Evolutionary conservation across 2,329 filamentous ascomycete genomes (phyloP).

Genomic region (Sphaceloma murrayae): DNA sequence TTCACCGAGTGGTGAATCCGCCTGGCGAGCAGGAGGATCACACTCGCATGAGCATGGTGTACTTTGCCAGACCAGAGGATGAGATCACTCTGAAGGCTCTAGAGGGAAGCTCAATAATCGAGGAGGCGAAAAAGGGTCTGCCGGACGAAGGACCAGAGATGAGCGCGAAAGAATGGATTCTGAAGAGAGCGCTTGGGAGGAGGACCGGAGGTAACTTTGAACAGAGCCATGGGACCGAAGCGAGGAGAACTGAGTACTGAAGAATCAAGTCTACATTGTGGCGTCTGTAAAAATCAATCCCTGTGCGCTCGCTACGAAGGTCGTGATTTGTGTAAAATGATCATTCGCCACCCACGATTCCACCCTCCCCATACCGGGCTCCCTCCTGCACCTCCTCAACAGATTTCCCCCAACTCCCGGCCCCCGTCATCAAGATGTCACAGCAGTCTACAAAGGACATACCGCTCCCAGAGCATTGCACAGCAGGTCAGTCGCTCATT

Average conservation of each 20-base stretch:
- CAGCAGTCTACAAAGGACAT: not conserved
- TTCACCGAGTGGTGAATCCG: constrained; percentile 21
- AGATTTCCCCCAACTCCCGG: not conserved
- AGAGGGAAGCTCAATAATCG: constrained; percentile 26
- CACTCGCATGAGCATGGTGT: constrained; percentile 19
- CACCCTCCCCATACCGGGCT: too few species aligned
- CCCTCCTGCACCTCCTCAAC: too few species aligned
- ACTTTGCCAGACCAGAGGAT: constrained; percentile 20
- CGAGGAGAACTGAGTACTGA: constrained; percentile 11
- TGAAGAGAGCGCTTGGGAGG: constrained; percentile 32
- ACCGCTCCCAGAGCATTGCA: constrained; percentile 42
- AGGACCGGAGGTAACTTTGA: constrained; percentile 14
- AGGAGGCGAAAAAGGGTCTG: constrained; percentile 19
- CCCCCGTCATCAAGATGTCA: not conserved
- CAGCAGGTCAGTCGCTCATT: constrained; percentile 40
- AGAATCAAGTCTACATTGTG: not conserved
- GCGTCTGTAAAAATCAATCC: too few species aligned
- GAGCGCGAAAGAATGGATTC: constrained; percentile 35
- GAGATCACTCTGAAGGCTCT: constrained; percentile 24
- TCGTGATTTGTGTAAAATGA: too few species aligned
- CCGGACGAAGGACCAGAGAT: constrained; percentile 24
- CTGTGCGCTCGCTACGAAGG: too few species aligned
- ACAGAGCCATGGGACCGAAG: constrained; percentile 13
- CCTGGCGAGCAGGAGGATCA: constrained; percentile 20
- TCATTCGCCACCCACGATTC: too few species aligned